These are phyloP conservation scores for Pyricularia grisea DNA, from an alignment of 2,329 filamentous ascomycete genomes.

Conservation along the genomic window DNA sequence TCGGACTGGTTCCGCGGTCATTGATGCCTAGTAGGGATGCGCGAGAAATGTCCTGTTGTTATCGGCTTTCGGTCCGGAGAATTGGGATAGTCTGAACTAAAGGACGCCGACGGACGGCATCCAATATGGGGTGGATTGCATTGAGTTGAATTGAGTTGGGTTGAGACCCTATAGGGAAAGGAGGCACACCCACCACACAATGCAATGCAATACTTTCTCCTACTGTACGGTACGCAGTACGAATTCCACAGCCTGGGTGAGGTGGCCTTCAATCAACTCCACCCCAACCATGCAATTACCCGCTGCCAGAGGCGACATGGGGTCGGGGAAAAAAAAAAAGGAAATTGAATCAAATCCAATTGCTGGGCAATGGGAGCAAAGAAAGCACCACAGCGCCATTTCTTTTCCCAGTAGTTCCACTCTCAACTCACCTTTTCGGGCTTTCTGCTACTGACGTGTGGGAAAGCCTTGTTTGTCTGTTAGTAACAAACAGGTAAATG, in stretches of 20 bases:
- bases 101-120: background rate
- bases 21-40: background rate
- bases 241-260: background rate
- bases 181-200: too few species aligned
- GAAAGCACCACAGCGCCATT: background rate
- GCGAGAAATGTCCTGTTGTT: background rate
- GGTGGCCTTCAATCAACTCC: background rate
- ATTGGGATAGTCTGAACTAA: background rate
- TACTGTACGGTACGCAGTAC: background rate
- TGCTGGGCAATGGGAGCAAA: background rate
- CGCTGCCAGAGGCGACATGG: background rate
- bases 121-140: background rate
- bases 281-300: background rate
- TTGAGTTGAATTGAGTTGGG: background rate
- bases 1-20: background rate
- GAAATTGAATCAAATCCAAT: background rate
- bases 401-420: background rate
- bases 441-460: background rate
- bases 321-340: background rate
- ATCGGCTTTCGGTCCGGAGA: background rate
- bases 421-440: background rate
- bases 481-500: background rate
- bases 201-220: background rate
- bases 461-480: background rate
- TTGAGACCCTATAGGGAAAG: background rate